phyloP scores from a whole-genome alignment of 2,329 filamentous ascomycete species.

The Aspergillus transmontanensis region DNA sequence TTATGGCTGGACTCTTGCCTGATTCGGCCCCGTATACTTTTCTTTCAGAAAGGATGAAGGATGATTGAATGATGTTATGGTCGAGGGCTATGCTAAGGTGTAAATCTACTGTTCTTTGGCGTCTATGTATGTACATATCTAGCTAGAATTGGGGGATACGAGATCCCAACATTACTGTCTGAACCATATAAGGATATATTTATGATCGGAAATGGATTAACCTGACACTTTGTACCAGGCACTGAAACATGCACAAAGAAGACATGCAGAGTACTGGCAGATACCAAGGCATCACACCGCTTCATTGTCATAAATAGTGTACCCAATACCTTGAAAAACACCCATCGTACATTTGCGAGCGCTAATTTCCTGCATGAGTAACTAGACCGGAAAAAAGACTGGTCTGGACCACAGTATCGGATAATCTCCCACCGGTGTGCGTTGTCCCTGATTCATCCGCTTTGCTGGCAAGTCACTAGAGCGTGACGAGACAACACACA shows the following conservation, averaged over 20 bases:
- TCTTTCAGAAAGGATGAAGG: not conserved
- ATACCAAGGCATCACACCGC: not conserved
- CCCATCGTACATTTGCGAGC: not conserved
- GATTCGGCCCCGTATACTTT: not conserved
- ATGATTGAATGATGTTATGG: conserved; percentile 7
- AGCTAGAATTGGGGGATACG: not conserved
- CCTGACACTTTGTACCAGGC: not conserved
- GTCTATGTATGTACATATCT: not conserved
- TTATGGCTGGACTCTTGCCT: not conserved
- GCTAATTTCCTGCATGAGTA: not conserved
- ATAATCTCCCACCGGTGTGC: not conserved
- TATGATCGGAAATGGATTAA: not conserved
- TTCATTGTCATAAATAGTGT: not conserved
- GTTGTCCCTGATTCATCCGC: conserved; percentile 1
- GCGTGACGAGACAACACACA: conserved; percentile 1
- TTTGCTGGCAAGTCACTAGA: conserved; percentile 1
- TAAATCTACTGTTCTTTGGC: conserved; percentile 1
- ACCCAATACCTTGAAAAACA: not conserved
- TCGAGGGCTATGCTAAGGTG: not conserved
- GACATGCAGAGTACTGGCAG: not conserved
- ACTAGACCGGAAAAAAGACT: not conserved
- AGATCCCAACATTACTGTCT: not conserved
- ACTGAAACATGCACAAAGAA: not conserved
- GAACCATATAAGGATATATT: not conserved
- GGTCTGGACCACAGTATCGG: not conserved